These are phyloP conservation scores for Phaffomyces opuntiae DNA, from an alignment of 805 yeast genomes.

Conservation along the genomic window DNA sequence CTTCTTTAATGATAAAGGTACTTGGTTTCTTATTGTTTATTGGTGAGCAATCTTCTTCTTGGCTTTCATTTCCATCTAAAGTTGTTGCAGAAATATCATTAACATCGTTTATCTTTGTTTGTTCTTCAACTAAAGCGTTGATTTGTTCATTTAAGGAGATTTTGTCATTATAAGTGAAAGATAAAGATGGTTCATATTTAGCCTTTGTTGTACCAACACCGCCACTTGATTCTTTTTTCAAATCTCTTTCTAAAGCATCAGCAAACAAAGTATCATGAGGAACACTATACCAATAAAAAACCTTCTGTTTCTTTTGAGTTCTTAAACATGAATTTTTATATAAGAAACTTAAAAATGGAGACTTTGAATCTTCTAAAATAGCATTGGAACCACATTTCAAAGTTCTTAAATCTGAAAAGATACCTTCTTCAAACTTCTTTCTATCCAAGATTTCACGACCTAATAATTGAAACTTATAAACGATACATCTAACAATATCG, in stretches of 20 bases:
- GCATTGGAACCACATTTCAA: conserved; percentile 86
- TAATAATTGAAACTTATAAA: conserved; percentile 81
- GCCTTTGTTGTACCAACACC: conserved; percentile 71
- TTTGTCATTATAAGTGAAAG: conserved; percentile 59
- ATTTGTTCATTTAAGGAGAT: conserved; percentile 50
- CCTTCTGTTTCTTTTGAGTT: conserved; percentile 95
- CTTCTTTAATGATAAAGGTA: conserved; percentile 17
- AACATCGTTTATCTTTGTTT: conserved; percentile 13
- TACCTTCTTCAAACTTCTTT: conserved; percentile 95
- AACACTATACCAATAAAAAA: conserved; percentile 93
- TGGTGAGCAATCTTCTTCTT: not conserved
- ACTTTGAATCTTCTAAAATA: conserved; percentile 77
- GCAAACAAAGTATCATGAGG: conserved; percentile 89
- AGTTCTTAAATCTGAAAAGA: conserved; percentile 83
- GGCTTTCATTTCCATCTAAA: conserved; percentile 1
- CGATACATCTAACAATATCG: conserved; percentile 87
- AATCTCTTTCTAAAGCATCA: conserved; percentile 89
- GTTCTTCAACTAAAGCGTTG: conserved; percentile 29
- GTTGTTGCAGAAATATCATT: not conserved
- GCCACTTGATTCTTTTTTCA: conserved; percentile 62
- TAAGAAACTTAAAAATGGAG: conserved; percentile 75
- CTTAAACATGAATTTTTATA: conserved; percentile 82
- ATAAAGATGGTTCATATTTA: conserved; percentile 67
- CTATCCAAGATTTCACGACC: conserved; percentile 81
- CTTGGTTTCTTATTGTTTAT: conserved; percentile 5